phyloP scores from a whole-genome alignment of 495 filamentous ascomycete species.

The Glonium stellatum region DNA sequence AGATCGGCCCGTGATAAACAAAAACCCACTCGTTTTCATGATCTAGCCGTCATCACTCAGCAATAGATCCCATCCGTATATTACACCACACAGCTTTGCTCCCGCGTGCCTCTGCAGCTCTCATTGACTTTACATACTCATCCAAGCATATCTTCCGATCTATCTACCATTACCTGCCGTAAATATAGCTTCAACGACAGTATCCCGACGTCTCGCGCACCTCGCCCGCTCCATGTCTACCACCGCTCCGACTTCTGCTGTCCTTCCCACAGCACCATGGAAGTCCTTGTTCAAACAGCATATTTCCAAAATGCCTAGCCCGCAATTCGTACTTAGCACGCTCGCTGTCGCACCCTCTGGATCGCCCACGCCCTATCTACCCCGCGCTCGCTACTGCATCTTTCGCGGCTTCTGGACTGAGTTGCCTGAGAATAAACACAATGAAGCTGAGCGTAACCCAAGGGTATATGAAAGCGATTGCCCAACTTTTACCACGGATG shows the following conservation, averaged over 20 bases:
- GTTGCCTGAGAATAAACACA: conserved; percentile 61
- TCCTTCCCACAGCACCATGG: conserved; percentile 52
- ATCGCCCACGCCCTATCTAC: conserved; percentile 39
- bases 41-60: not conserved
- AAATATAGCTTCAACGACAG: conserved; percentile 23
- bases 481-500: conserved; percentile 78
- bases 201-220: conserved; percentile 13
- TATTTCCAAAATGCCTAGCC: conserved; percentile 50
- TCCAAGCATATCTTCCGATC: not conserved
- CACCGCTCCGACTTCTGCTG: conserved; percentile 17
- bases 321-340: conserved; percentile 68
- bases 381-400: conserved; percentile 59
- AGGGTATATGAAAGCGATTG: conserved; percentile 64
- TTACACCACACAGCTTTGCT: not conserved
- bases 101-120: not conserved
- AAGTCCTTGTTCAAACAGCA: conserved; percentile 58
- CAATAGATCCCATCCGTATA: not conserved
- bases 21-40: not conserved
- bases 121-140: not conserved
- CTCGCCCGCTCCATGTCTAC: conserved; percentile 25
- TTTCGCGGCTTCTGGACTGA: conserved; percentile 77
- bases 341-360: conserved; percentile 42
- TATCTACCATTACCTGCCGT: not conserved
- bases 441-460: conserved; percentile 59
- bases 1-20: no score